A percentile compares a stretch with the other conserved stretches of the same genome.
phyloP scores from a whole-genome alignment of 441 rosid genomes.

The Melastoma candidum region DNA sequence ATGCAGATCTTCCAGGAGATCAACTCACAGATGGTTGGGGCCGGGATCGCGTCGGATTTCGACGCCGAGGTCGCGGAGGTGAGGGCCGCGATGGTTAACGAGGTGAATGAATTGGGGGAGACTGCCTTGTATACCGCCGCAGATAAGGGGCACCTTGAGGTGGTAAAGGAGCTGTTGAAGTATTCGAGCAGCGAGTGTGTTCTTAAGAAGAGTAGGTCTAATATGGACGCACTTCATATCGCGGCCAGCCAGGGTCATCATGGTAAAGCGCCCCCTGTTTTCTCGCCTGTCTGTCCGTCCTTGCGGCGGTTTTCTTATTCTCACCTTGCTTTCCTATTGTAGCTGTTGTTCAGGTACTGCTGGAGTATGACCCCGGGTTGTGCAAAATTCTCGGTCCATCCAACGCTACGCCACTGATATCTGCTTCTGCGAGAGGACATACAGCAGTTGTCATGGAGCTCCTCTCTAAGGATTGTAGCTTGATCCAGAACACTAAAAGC shows the following conservation, averaged over 20 bases:
- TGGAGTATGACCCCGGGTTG: slow-evolving; percentile 71
- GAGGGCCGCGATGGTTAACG: slow-evolving; percentile 74
- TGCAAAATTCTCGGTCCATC: slow-evolving; percentile 72
- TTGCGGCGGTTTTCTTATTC: not conserved
- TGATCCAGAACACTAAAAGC: slow-evolving; percentile 68
- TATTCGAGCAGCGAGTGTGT: slow-evolving; percentile 65
- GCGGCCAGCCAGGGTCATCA: slow-evolving; percentile 84
- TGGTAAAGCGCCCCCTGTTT: slow-evolving; percentile 34
- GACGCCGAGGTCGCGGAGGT: slow-evolving; percentile 78
- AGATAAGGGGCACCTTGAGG: slow-evolving; percentile 82
- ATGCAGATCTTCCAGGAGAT: slow-evolving; percentile 72
- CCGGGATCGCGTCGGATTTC: slow-evolving; percentile 53
- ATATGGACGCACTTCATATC: slow-evolving; percentile 70
- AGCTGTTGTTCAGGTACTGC: slow-evolving; percentile 81
- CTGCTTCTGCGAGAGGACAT: slow-evolving; percentile 91
- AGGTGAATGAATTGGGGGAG: slow-evolving; percentile 88
- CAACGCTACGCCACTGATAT: slow-evolving; percentile 75
- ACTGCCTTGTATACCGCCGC: slow-evolving; percentile 79
- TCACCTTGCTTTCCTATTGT: slow-evolving; percentile 24
- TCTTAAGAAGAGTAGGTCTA: slow-evolving; percentile 60
- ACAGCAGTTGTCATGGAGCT: slow-evolving; percentile 77
- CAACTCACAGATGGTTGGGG: slow-evolving; percentile 64
- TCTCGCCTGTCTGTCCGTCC: slow-evolving; percentile 1
- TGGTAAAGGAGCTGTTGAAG: slow-evolving; percentile 68
- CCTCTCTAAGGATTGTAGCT: slow-evolving; percentile 64